Evolutionary conservation across 2,329 filamentous ascomycete species (phyloP).

Genomic region (Ophiocordyceps polyrhachis-furcata): DNA sequence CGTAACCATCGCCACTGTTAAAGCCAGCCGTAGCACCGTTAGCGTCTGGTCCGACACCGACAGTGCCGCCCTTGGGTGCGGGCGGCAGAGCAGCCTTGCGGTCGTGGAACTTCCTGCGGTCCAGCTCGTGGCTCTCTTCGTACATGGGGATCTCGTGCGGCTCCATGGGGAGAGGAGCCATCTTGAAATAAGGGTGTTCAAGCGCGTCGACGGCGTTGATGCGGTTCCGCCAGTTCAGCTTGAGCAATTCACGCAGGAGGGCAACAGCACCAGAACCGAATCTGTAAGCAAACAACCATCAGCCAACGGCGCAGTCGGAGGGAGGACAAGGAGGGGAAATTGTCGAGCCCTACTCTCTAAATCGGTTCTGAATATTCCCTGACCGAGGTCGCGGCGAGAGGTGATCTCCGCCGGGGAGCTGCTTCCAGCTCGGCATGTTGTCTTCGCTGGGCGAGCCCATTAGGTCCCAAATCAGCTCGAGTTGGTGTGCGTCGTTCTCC

Average conservation of each 20-base stretch:
- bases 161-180: conserved; percentile 55
- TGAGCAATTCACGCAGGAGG: conserved; percentile 64
- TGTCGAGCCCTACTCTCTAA: conserved; percentile 42
- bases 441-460: conserved; percentile 79
- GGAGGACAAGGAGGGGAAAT: neutral
- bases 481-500: conserved; percentile 73
- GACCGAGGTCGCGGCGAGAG: conserved; percentile 42
- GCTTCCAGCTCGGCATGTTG: conserved; percentile 81
- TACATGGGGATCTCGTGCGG: conserved; percentile 81
- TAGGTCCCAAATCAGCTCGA: conserved; percentile 84
- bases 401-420: conserved; percentile 63
- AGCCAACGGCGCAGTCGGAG: neutral
- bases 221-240: conserved; percentile 71
- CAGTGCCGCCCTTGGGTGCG: conserved; percentile 77
- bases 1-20: conserved; percentile 31
- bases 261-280: conserved; percentile 56
- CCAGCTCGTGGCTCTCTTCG: conserved; percentile 92
- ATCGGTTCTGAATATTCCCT: conserved; percentile 52
- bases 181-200: conserved; percentile 80
- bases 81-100: conserved; percentile 72
- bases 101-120: conserved; percentile 75
- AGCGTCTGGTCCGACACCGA: conserved; percentile 51
- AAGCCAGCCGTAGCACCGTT: conserved; percentile 27
- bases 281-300: conserved; percentile 14
- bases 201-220: conserved; percentile 90